These are phyloP conservation scores for Alternaria alternata DNA, from an alignment of 2,329 filamentous ascomycete genomes.

Conservation along the genomic window DNA sequence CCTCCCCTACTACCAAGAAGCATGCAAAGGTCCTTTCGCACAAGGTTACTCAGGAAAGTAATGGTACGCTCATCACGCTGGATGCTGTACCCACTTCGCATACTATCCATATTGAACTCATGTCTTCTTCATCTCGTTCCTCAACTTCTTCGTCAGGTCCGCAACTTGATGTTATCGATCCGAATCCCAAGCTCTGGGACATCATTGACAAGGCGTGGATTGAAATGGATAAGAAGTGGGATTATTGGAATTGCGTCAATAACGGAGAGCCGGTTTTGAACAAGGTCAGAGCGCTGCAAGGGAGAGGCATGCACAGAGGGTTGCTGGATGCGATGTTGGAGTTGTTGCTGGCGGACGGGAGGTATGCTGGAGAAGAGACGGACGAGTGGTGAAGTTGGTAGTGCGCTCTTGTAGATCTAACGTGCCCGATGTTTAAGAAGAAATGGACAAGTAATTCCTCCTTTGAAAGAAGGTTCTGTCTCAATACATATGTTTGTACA, in stretches of 20 bases:
- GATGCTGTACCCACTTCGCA: conserved; percentile 31
- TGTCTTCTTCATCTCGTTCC: conserved; percentile 34
- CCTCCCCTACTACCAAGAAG: conserved; percentile 30
- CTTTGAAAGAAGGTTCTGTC: neutral
- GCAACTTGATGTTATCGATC: conserved; percentile 46
- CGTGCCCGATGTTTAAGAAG: neutral
- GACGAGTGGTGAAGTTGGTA: neutral
- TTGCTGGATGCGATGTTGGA: conserved; percentile 47
- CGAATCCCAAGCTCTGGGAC: conserved; percentile 37
- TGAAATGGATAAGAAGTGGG: conserved; percentile 43
- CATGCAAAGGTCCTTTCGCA: conserved; percentile 33
- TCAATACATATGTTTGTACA: conserved; percentile 1
- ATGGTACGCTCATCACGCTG: conserved; percentile 40
- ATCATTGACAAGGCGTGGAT: conserved; percentile 43
- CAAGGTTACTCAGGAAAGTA: conserved; percentile 25
- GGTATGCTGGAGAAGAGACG: conserved; percentile 33
- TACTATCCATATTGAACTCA: conserved; percentile 40
- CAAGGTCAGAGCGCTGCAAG: conserved; percentile 41
- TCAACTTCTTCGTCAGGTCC: conserved; percentile 24
- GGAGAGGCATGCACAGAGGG: conserved; percentile 34
- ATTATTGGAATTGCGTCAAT: conserved; percentile 43
- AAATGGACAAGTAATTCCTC: neutral
- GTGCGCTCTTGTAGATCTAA: neutral
- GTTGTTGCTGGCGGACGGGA: conserved; percentile 45
- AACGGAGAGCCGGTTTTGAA: conserved; percentile 38